Conservation (phyloP, 176 grass and related monocot genomes). For the Musa troglodytarum region DNA sequence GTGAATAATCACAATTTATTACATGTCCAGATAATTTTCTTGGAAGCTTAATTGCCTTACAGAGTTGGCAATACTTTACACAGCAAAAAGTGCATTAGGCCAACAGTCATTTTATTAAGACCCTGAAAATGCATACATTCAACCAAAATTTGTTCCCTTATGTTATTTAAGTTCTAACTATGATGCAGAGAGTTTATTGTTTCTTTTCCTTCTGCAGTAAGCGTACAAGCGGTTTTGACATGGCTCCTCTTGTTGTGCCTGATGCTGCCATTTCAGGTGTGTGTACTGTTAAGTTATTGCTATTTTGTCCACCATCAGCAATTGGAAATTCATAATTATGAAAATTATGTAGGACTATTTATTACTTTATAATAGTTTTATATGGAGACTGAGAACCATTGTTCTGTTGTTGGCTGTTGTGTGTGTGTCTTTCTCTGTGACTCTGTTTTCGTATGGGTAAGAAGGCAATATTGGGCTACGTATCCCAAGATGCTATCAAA, state of each 20-base stretch:
- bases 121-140: too few species aligned
- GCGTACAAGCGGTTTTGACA: constrained; percentile 26
- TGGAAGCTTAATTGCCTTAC: not conserved
- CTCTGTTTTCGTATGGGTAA: constrained; percentile 25
- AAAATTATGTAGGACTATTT: not conserved
- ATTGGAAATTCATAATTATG: not conserved
- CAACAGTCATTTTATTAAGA: not conserved
- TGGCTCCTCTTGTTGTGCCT: constrained; percentile 18
- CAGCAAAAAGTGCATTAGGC: not conserved
- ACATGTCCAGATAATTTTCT: not conserved
- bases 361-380: constrained; percentile 9
- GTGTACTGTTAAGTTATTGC: constrained; percentile 1
- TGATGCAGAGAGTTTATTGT: not conserved
- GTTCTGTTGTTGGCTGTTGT: constrained; percentile 36
- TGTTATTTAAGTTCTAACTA: not conserved
- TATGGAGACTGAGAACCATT: constrained; percentile 32
- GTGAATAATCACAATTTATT: not conserved
- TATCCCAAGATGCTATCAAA: constrained; percentile 21
- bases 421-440: constrained; percentile 20
- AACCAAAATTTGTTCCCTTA: not conserved
- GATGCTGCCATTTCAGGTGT: constrained; percentile 14
- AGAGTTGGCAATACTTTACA: not conserved
- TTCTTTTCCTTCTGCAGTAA: constrained; percentile 13
- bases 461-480: constrained; percentile 24
- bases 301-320: constrained; percentile 1